Conservation (phyloP, 2,329 filamentous ascomycete genomes). For the Thelonectria rubi region DNA sequence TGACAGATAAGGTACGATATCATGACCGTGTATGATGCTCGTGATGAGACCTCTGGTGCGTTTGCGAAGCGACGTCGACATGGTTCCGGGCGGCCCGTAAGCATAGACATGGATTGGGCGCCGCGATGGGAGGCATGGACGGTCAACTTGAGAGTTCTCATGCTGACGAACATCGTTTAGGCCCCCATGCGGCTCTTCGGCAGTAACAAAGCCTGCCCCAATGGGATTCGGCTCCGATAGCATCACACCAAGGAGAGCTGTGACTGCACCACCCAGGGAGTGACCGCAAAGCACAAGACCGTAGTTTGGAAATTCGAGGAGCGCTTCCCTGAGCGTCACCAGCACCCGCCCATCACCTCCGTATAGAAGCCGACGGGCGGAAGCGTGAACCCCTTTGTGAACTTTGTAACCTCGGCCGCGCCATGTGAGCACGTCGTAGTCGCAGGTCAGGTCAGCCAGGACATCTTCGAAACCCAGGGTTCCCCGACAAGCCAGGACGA, state of each 20-base stretch:
- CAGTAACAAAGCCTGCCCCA: slow-evolving; percentile 70
- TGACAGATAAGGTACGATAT: slow-evolving; percentile 78
- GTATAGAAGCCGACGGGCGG: slow-evolving; percentile 72
- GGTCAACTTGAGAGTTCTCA: slow-evolving; percentile 38
- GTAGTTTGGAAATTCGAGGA: slow-evolving; percentile 74
- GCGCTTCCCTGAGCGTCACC: slow-evolving; percentile 69
- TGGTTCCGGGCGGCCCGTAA: slow-evolving; percentile 77
- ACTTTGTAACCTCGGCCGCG: slow-evolving; percentile 72
- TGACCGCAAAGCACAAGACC: slow-evolving; percentile 75
- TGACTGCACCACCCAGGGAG: slow-evolving; percentile 75
- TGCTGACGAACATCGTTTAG: slow-evolving; percentile 48
- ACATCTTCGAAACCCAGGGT: slow-evolving; percentile 79
- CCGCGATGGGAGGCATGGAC: slow-evolving; percentile 68
- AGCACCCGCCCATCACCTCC: slow-evolving; percentile 74
- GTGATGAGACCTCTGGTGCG: slow-evolving; percentile 80
- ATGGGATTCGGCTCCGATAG: slow-evolving; percentile 69
- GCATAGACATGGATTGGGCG: slow-evolving; percentile 82
- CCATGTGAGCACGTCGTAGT: slow-evolving; percentile 73
- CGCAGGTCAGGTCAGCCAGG: slow-evolving; percentile 77
- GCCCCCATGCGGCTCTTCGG: slow-evolving; percentile 57
- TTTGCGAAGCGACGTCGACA: slow-evolving; percentile 74
- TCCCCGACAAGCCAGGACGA: slow-evolving; percentile 76
- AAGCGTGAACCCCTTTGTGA: slow-evolving; percentile 79
- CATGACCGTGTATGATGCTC: slow-evolving; percentile 75
- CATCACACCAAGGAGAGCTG: slow-evolving; percentile 75